phyloP scores from a whole-genome alignment of 768 basidiomycete species.

The Gloeostereum incarnatum region DNA sequence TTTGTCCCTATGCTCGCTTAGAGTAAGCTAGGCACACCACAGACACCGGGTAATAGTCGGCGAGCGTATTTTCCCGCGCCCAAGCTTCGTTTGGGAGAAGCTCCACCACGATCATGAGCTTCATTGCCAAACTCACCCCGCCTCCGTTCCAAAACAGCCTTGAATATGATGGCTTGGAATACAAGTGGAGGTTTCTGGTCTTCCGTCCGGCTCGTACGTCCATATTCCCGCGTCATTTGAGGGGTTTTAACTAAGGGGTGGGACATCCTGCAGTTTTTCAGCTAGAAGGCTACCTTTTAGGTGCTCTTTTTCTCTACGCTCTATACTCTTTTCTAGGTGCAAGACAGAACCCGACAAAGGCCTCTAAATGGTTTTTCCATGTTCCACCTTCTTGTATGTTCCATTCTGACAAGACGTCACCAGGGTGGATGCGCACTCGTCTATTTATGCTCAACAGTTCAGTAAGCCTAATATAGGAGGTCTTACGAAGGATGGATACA shows the following conservation, averaged over 20 bases:
- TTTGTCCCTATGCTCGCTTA: too few relatives aligned
- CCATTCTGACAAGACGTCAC: conserved; percentile 8
- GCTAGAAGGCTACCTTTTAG: conserved; percentile 50
- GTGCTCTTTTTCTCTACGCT: conserved; percentile 46
- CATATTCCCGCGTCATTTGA: neutral
- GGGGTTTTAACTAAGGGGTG: conserved; percentile 4
- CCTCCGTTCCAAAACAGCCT: conserved; percentile 38
- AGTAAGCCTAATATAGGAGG: conserved; percentile 51
- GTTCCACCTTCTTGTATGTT: conserved; percentile 7
- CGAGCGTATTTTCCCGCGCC: too few relatives aligned
- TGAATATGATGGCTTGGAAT: conserved; percentile 71
- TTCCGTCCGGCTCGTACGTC: conserved; percentile 73
- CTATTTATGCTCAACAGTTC: conserved; percentile 65
- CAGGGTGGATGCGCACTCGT: conserved; percentile 54
- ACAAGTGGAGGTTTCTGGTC: conserved; percentile 62
- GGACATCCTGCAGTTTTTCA: conserved; percentile 41
- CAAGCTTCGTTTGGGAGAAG: too few relatives aligned
- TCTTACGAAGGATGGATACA: conserved; percentile 55
- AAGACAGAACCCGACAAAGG: conserved; percentile 46
- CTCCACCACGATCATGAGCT: too few relatives aligned
- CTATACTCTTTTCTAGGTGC: conserved; percentile 52
- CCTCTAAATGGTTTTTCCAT: conserved; percentile 53
- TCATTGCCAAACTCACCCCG: conserved; percentile 40
- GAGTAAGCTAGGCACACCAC: too few relatives aligned
- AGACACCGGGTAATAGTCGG: too few relatives aligned